These are phyloP conservation scores for Populus tomentosa DNA, from an alignment of 441 rosid species.

Conservation along the genomic window DNA sequence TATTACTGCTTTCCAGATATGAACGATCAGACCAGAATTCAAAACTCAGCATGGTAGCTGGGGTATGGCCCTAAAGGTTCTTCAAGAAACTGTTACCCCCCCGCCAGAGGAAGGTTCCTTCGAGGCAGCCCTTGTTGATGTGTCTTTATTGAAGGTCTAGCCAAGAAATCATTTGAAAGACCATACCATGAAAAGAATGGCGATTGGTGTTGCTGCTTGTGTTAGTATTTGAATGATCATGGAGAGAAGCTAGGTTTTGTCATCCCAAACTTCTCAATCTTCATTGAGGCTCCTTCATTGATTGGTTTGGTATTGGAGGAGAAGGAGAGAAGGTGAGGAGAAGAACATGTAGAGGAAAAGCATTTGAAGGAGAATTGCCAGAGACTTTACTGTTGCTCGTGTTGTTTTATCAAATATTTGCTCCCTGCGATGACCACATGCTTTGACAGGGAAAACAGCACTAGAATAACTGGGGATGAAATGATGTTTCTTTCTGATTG, in stretches of 20 bases:
- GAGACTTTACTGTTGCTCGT: neutral
- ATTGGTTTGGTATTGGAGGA: neutral
- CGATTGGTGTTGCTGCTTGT: neutral
- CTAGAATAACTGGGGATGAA: no score
- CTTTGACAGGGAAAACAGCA: no score
- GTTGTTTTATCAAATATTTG: neutral
- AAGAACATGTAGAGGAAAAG: neutral
- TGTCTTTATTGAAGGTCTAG: conserved; percentile 32
- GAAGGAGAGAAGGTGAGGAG: neutral
- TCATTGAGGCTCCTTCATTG: conserved; percentile 29
- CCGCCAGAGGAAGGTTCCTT: neutral
- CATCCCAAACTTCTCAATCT: conserved; percentile 52
- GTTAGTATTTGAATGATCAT: conserved; percentile 8
- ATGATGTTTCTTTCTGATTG: no score
- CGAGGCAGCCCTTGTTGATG: conserved; percentile 2
- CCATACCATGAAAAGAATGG: conserved; percentile 11
- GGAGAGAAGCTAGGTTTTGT: conserved; percentile 33
- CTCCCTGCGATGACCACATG: neutral
- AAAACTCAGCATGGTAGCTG: conserved; percentile 50
- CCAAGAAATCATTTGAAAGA: conserved; percentile 48
- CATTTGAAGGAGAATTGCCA: neutral
- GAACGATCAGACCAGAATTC: conserved; percentile 38
- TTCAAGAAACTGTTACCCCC: neutral
- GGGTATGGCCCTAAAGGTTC: conserved; percentile 20
- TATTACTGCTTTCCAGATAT: conserved; percentile 25